Base-by-base conservation (phyloP, 306 rosid species). In the Oxytropis ochrocephala region DNA sequence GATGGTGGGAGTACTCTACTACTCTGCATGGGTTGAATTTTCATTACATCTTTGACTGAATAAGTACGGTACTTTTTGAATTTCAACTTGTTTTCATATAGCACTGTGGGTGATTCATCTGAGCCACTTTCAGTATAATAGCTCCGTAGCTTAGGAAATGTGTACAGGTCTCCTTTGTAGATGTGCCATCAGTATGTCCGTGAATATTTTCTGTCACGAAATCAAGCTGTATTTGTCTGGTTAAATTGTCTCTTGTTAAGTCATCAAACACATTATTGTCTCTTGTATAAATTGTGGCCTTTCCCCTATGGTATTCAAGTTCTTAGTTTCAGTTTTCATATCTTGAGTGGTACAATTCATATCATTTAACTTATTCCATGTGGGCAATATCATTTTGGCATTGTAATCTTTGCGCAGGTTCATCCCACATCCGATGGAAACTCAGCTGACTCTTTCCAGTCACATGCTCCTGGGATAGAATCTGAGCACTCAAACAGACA, bases 381-480 rank as follows among this genome's bases (percentile, higher is more conserved):
- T 3, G 51, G 29, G 38, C n/a, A 47, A 65, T 50, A 42, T 68
- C 63, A 29, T 65, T 83, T 69, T 16, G 76, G 64, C 21, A 61
- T 52, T 59, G 69, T 62, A 77, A 74, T 76, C 32, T 24, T 75
- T 11, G n/a, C 81, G 85, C 78, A 95, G 99, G 90, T 95, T 81
- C 95, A 83, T 13, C 81, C 91, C 59, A 55, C 67, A 64, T 75
- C 91, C 36, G 91, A 89, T 32, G 84, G 84, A 60, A 84, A 81
- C 76, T 74, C 78, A 18, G 84, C 75, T 41, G 91, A 81, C 67
- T 46, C 79, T 63, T 47, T 54, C 55, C 62, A 70, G 61, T 72
- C 88, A 52, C 84, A 82, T 67, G 70, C 80, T 53, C 80, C 79
- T 36, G 82, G 57, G 30, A 59, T 77, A 58, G 90, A 87, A 67